phyloP scores from a whole-genome alignment of 179 eudicot genomes.

The Monotropa hypopitys region DNA sequence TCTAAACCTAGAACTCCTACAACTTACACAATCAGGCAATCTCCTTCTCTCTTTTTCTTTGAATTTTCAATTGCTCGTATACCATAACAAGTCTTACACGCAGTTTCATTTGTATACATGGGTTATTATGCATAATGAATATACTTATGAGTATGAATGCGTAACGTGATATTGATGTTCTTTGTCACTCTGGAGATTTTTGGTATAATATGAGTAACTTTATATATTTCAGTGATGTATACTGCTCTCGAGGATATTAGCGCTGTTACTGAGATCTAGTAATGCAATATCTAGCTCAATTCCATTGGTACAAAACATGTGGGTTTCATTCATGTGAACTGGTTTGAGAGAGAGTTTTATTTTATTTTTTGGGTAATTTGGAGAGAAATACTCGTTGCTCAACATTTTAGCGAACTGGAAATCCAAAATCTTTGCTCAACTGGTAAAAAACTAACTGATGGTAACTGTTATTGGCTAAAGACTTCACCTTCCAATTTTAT shows the following conservation, averaged over 20 bases:
- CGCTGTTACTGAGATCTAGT: neutral
- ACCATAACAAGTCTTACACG: neutral
- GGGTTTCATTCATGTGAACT: neutral
- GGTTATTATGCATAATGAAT: neutral
- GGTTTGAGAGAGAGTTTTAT: neutral
- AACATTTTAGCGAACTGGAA: neutral
- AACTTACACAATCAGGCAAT: neutral
- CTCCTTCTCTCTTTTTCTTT: neutral
- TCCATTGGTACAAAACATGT: neutral
- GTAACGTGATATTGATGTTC: neutral
- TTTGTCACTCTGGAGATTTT: neutral
- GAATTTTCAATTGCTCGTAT: neutral
- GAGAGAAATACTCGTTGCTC: neutral
- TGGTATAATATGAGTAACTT: too few species aligned
- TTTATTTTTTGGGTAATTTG: neutral
- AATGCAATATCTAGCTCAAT: neutral
- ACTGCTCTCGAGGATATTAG: neutral
- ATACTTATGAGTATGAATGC: neutral
- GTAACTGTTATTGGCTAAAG: neutral
- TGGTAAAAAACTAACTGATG: neutral
- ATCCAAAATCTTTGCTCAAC: neutral
- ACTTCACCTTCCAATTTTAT: neutral
- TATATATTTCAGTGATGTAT: neutral
- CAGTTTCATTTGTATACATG: neutral
- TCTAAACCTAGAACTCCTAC: neutral